These are phyloP conservation scores for Penicillium cinerascens DNA, from an alignment of 495 filamentous ascomycete species.

Conservation along the genomic window DNA sequence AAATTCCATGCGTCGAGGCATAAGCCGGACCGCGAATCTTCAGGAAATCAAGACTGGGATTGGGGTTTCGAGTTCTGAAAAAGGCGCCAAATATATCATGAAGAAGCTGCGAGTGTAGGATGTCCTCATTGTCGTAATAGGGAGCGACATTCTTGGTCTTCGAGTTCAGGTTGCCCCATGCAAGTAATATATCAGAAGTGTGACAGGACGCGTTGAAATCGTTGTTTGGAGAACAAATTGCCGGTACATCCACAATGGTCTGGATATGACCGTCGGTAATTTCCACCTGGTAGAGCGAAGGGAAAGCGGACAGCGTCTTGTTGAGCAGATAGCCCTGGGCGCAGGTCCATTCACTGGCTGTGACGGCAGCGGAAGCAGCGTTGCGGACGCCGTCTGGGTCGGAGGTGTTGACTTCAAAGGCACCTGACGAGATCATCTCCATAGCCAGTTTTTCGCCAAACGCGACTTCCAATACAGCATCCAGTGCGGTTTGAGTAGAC, in stretches of 20 bases:
- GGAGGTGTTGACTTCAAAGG: conserved; percentile 12
- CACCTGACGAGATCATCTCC: conserved; percentile 13
- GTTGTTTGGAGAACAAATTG: conserved; percentile 27
- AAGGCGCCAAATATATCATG: conserved; percentile 29
- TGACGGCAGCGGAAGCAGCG: conserved; percentile 14
- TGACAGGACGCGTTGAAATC: conserved; percentile 31
- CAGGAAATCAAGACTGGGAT: conserved; percentile 14
- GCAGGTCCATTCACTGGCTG: conserved; percentile 28
- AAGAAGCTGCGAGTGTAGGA: conserved; percentile 25
- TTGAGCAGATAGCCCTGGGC: conserved; percentile 26
- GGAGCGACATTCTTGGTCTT: conserved; percentile 26
- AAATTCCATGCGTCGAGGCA: no score
- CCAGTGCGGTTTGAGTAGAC: no score
- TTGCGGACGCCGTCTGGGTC: conserved; percentile 22
- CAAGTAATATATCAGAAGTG: conserved; percentile 25
- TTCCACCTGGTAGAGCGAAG: conserved; percentile 20
- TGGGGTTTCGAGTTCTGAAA: conserved; percentile 22
- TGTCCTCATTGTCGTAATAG: conserved; percentile 20
- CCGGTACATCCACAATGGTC: conserved; percentile 13
- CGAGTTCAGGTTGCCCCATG: conserved; percentile 31
- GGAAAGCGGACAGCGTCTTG: conserved; percentile 9
- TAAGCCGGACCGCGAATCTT: no score
- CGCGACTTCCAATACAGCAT: no score
- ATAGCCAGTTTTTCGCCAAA: neutral
- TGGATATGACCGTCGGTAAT: conserved; percentile 27